Evolutionary conservation across 345 rosid species (phyloP).

Genomic region (Hevea brasiliensis): DNA sequence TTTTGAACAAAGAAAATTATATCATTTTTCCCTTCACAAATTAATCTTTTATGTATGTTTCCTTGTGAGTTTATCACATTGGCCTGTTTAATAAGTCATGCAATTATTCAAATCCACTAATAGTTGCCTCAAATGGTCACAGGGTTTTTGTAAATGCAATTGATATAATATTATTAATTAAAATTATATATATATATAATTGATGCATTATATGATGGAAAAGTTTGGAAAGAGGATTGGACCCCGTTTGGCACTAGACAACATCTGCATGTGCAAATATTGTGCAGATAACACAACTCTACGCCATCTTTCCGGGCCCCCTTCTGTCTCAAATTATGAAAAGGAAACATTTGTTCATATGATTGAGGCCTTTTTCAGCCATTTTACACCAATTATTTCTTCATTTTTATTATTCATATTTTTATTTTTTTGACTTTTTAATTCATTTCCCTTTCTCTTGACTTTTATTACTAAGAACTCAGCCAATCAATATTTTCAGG

Average conservation of each 20-base stretch:
- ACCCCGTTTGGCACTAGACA: conserved; percentile 27
- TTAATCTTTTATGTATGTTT: too few species aligned
- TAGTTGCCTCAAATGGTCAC: conserved; percentile 5
- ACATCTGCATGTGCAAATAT: conserved; percentile 40
- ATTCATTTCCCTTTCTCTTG: too few species aligned
- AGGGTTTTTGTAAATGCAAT: too few species aligned
- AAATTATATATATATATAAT: too few species aligned
- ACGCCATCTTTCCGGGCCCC: conserved; percentile 53
- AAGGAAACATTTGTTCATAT: conserved; percentile 12
- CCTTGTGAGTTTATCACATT: neutral
- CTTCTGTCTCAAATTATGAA: conserved; percentile 32
- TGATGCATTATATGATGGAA: too few species aligned
- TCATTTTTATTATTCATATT: too few species aligned
- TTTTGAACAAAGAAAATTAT: conserved; percentile 9
- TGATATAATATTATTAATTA: too few species aligned
- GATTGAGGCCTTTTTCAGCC: conserved; percentile 17
- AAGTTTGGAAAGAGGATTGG: conserved; percentile 17
- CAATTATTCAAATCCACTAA: neutral
- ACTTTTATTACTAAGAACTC: too few species aligned
- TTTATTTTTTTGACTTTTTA: too few species aligned
- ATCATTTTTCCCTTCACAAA: neutral
- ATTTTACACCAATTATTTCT: neutral
- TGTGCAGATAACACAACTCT: conserved; percentile 34
- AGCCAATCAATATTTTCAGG: too few species aligned
- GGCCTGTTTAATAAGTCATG: conserved; percentile 1